Conservation (phyloP, 2,329 filamentous ascomycete species). For the Microascus cirrosus region DNA sequence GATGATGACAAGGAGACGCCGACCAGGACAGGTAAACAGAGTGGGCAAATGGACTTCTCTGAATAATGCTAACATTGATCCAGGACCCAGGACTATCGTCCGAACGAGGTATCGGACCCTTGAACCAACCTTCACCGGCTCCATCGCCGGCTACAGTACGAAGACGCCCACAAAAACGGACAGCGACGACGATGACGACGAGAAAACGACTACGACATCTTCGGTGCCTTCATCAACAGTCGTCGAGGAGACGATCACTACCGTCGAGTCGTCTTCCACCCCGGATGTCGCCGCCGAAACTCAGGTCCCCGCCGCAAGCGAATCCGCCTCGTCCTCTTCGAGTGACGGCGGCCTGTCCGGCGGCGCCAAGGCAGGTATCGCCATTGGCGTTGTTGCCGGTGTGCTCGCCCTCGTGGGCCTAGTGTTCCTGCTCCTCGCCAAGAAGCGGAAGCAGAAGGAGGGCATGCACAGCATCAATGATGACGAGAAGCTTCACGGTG, state of each 20-base stretch:
- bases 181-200: no score
- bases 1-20: background rate
- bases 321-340: conserved; percentile 10
- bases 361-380: conserved; percentile 66
- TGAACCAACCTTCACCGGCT: background rate
- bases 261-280: background rate
- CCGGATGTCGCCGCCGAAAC: conserved; percentile 5
- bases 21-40: background rate
- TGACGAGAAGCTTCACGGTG: conserved; percentile 52
- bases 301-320: conserved; percentile 1
- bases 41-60: no score
- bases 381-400: conserved; percentile 66
- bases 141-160: conserved; percentile 4
- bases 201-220: background rate
- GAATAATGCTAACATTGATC: background rate
- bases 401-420: conserved; percentile 56
- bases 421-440: conserved; percentile 57
- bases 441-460: conserved; percentile 57
- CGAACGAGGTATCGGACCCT: conserved; percentile 3
- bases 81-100: background rate
- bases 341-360: conserved; percentile 7
- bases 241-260: background rate
- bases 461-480: conserved; percentile 21
- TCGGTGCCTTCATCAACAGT: background rate
- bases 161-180: background rate